Evolutionary conservation across 352 stramenopile genomes (phyloP).

Genomic region (Phytophthora nicotianae): DNA sequence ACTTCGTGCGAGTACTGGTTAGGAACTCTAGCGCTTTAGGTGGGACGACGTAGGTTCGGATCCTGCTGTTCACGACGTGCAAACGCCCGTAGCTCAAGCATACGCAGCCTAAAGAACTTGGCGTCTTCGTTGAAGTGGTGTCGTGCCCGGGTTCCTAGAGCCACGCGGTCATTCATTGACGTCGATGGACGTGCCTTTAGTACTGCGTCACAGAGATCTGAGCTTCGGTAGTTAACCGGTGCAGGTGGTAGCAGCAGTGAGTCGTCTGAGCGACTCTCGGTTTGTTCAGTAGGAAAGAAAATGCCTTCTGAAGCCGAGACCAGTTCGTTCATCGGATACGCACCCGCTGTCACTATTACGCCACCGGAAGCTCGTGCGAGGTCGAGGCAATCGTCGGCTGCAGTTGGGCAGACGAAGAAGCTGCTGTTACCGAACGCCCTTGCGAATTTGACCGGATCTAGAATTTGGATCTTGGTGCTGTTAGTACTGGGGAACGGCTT

Average conservation of each 20-base stretch:
- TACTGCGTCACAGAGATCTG: slow-evolving; percentile 22
- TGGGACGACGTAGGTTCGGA: slow-evolving; percentile 10
- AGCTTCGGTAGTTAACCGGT: slow-evolving; percentile 1
- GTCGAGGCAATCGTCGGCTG: slow-evolving; percentile 64
- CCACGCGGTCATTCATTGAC: slow-evolving; percentile 25
- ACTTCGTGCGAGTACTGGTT: not conserved
- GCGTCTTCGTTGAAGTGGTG: slow-evolving; percentile 52
- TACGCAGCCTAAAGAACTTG: slow-evolving; percentile 47
- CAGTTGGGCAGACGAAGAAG: slow-evolving; percentile 64
- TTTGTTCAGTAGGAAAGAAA: slow-evolving; percentile 11
- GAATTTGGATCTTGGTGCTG: slow-evolving; percentile 17
- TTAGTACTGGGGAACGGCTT: slow-evolving; percentile 24
- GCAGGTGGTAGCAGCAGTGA: slow-evolving; percentile 10
- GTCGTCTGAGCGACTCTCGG: slow-evolving; percentile 1
- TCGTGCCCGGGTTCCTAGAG: slow-evolving; percentile 23
- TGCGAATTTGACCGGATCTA: slow-evolving; percentile 37
- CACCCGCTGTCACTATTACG: slow-evolving; percentile 52
- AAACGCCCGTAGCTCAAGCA: slow-evolving; percentile 39
- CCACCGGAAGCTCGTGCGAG: slow-evolving; percentile 50
- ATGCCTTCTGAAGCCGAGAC: slow-evolving; percentile 20
- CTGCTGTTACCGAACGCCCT: slow-evolving; percentile 36
- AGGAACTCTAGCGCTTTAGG: not conserved
- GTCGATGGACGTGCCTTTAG: slow-evolving; percentile 17
- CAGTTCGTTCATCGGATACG: slow-evolving; percentile 66
- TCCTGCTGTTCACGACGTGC: slow-evolving; percentile 10